A percentile compares a stretch with the other conserved stretches of the same genome.
Evolutionary conservation across 805 yeast genomes (phyloP).

Genomic region (Saccharomycopsis sp.): DNA sequence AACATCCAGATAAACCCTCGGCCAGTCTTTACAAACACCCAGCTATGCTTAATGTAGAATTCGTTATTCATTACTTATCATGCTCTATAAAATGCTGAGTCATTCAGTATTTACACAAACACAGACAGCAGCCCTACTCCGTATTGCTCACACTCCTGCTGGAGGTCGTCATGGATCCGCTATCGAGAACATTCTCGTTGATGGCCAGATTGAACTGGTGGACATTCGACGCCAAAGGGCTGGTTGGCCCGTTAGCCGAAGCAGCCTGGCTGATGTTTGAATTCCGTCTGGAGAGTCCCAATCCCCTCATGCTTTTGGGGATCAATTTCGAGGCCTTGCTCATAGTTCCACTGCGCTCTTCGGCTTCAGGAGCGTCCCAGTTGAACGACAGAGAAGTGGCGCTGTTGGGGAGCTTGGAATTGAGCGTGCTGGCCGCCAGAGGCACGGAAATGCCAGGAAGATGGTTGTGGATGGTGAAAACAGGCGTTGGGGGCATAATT

Average conservation of each 20-base stretch:
- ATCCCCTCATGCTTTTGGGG: conserved; percentile 20
- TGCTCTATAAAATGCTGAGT: too few species aligned
- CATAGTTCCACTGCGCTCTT: neutral
- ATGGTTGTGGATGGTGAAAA: neutral
- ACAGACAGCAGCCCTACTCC: neutral
- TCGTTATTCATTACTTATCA: too few species aligned
- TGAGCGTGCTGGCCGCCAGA: neutral
- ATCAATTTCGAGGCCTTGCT: conserved; percentile 16
- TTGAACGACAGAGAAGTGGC: neutral
- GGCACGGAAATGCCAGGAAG: neutral
- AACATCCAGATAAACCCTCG: too few species aligned
- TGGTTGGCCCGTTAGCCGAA: neutral
- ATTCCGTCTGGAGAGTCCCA: conserved; percentile 15
- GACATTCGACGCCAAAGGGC: neutral
- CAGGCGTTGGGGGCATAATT: neutral
- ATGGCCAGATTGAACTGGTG: neutral
- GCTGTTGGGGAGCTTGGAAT: neutral
- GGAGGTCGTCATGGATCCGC: neutral
- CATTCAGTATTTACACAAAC: too few species aligned
- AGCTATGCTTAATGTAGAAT: too few species aligned
- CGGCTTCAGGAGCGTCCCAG: neutral
- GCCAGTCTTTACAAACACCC: too few species aligned
- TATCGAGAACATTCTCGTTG: neutral
- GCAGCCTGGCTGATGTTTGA: neutral
- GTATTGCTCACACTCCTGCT: neutral